Base-by-base conservation (phyloP, 352 stramenopile species). In the Globisporangium recalcitrans region DNA sequence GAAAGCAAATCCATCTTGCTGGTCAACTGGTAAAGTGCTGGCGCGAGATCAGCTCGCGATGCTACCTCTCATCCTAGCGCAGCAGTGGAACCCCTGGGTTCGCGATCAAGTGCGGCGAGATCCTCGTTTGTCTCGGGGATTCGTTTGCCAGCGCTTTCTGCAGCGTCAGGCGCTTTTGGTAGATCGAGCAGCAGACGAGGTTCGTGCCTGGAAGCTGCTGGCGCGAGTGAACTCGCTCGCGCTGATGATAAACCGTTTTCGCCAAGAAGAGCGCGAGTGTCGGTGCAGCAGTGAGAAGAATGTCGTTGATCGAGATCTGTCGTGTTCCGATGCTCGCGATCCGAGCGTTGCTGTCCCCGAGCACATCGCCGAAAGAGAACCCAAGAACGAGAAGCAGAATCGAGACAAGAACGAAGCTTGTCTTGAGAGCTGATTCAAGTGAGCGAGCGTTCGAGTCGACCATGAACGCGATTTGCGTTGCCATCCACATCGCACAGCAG, bases 401-500 rank as follows among this genome's bases (percentile, higher is more conserved):
- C 13, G 49, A 31, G 1, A 51, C 38, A 21, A 60, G 6, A 0
- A 19, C 2, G 0, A 53, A 11, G 21, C 29, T 52, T 3, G 27
- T 44, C 1, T 58, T 55, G 6, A 78, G 49, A 4, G 55, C 57
- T 6, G 53, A n/a, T 9, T 52, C 68, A 31, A 58, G 62, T 1
- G 57, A 14, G 2, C 53, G 59, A 7, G 63, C 40, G 22, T 77
- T 63, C 0, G 72, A 67, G 52, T 77, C 69, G 5, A 58, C 42
- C 1, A 65, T 29, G 24, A 79, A 62, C 34, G 69, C 32, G 21
- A 70, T 46, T 22, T 72, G 62, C 5, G 58, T 59, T n/a, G 64
- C 27, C 40, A 68, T 65, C 67, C 66, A 76, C 61, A 73, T 52
- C 8, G 69, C 29, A 3, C 64, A 16, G 38, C 67, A 77, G 29